These are phyloP conservation scores for Debaryomyces sp. DNA, from an alignment of 1,139 yeast species.

Conservation along the genomic window DNA sequence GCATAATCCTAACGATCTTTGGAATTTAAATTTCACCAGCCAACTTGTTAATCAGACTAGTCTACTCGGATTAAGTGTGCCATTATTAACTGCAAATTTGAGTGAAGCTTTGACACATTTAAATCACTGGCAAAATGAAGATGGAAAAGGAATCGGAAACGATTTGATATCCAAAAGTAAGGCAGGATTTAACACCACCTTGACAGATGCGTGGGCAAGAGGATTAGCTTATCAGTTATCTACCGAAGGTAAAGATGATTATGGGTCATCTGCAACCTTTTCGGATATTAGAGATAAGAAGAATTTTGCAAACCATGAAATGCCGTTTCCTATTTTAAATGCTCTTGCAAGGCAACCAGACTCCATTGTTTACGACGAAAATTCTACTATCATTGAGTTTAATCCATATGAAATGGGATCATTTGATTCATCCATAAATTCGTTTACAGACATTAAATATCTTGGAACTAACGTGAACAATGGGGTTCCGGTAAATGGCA, in stretches of 20 bases:
- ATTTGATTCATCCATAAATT: constrained; percentile 41
- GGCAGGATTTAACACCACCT: constrained; percentile 35
- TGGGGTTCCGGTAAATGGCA: constrained; percentile 29
- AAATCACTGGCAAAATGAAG: constrained; percentile 29
- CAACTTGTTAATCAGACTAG: constrained; percentile 31
- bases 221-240: constrained; percentile 44
- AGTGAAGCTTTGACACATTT: constrained; percentile 30
- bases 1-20: constrained; percentile 31
- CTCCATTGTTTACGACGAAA: constrained; percentile 32
- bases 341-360: constrained; percentile 43
- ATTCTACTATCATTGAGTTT: constrained; percentile 44
- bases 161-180: constrained; percentile 31
- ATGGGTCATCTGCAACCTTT: constrained; percentile 31
- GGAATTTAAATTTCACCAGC: constrained; percentile 38
- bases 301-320: constrained; percentile 34
- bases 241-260: constrained; percentile 26
- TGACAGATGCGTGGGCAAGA: constrained; percentile 43
- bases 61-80: constrained; percentile 24
- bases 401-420: constrained; percentile 50
- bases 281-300: constrained; percentile 33
- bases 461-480: constrained; percentile 36
- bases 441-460: constrained; percentile 40
- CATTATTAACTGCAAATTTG: constrained; percentile 26
- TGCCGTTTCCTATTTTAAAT: constrained; percentile 44
- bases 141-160: constrained; percentile 26